phyloP scores from a whole-genome alignment of 139 green algal species.

The Astrephomene gubernaculifera region DNA sequence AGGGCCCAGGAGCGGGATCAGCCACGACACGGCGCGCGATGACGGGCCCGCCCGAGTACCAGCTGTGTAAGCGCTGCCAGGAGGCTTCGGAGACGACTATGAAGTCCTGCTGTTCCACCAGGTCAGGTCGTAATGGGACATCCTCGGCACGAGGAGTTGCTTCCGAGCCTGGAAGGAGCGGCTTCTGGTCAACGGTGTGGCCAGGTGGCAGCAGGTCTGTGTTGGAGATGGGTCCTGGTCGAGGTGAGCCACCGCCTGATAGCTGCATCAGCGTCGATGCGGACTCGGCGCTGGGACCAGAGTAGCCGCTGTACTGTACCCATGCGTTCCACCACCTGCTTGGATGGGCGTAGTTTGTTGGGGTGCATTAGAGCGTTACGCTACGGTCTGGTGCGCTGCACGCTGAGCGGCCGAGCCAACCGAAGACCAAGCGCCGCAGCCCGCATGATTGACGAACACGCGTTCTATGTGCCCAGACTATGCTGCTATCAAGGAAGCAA shows the following conservation, averaged over 20 bases:
- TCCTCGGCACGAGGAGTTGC: slow-evolving; percentile 12
- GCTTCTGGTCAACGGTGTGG: neutral
- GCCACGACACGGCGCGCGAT: slow-evolving; percentile 43
- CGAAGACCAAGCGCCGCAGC: no score
- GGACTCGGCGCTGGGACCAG: neutral
- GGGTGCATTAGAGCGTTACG: no score
- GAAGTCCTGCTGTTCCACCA: slow-evolving; percentile 62
- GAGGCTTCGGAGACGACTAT: slow-evolving; percentile 46
- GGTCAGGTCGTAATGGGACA: neutral
- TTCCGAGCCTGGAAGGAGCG: neutral
- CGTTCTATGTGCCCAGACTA: no score
- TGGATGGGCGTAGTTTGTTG: neutral
- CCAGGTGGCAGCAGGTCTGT: slow-evolving; percentile 46
- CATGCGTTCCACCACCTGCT: slow-evolving; percentile 41
- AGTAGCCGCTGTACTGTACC: slow-evolving; percentile 21
- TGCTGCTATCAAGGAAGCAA: no score
- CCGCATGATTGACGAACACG: no score
- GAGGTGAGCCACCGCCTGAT: neutral
- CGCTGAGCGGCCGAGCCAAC: no score
- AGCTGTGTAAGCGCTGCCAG: slow-evolving; percentile 68
- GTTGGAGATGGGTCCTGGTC: slow-evolving; percentile 60
- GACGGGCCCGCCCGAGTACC: slow-evolving; percentile 66
- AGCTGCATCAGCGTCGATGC: neutral
- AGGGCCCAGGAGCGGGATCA: neutral
- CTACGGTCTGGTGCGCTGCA: no score